Evolutionary conservation across 2,329 filamentous ascomycete species (phyloP).

Genomic region (Karstenula rhodostoma): DNA sequence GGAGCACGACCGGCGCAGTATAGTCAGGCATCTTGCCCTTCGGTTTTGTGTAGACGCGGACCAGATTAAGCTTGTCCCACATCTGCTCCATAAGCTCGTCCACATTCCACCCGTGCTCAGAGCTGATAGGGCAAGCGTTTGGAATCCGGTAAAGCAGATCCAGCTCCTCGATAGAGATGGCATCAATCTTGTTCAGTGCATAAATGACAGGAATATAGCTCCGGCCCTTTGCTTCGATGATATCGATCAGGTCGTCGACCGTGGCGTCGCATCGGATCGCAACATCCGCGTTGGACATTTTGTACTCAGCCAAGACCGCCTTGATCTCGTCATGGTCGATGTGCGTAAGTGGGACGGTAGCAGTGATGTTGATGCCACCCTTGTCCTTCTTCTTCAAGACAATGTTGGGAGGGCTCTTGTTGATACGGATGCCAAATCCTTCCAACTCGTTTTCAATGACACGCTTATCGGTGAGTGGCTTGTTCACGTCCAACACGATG

Average conservation of each 20-base stretch:
- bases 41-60: constrained; percentile 96
- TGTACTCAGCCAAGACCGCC: constrained; percentile 97
- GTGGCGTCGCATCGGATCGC: constrained; percentile 98
- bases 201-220: constrained; percentile 99
- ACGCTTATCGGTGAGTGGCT: constrained; percentile 94
- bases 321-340: constrained; percentile 97
- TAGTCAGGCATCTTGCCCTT: constrained; percentile 97
- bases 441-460: constrained; percentile 95
- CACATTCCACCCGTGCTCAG: constrained; percentile 94
- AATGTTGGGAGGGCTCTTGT: constrained; percentile 96
- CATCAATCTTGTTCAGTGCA: constrained; percentile 98
- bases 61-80: constrained; percentile 96
- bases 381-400: constrained; percentile 99
- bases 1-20: constrained; percentile 86
- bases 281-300: constrained; percentile 95
- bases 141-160: constrained; percentile 96
- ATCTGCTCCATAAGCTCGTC: constrained; percentile 97
- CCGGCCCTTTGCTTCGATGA: constrained; percentile 91
- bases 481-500: constrained; percentile 98
- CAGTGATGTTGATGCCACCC: constrained; percentile 95
- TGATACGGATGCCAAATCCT: constrained; percentile 96
- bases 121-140: constrained; percentile 95
- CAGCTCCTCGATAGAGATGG: constrained; percentile 96
- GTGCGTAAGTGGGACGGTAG: constrained; percentile 87
- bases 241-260: constrained; percentile 94